Evolutionary conservation across 2,329 filamentous ascomycete genomes (phyloP), one percentile per base, ranked within the genome.

Genomic region (Trichoderma endophyticum): DNA sequence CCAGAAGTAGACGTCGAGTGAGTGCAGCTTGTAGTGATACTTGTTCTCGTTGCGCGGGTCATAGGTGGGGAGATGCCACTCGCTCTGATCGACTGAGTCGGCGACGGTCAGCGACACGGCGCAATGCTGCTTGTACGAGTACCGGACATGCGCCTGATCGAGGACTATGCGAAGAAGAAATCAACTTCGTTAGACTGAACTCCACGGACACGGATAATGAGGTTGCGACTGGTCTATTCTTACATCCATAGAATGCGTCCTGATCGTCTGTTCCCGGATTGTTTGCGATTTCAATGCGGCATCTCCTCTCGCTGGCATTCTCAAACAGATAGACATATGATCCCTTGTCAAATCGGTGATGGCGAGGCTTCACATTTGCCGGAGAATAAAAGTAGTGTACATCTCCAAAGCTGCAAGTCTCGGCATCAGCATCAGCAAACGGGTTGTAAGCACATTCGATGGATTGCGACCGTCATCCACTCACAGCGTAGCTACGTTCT

Each of bases 241-340:
- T 83, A 93, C 91, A 89, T 78, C 93, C 93, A 75, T 90, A 88
- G 78, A 95, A 93, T 12, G 92, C 92, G 83, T 95, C 92, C 78
- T 95, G 92, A n/a, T 92, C 87, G 1, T 92, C 88, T 3, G 89
- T 91, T 68, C 92, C 92, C 9, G 91, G 88, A 76, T 91, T 85
- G 77, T 95, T 95, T 57, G 92, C 92, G 73, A 95, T 84, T 81
- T 95, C 93, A 74, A 95, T 83, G 75, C 92, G 90, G 74, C 91
- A 91, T 73, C 89, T 86, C 73, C 89, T 86, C 75, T 91, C 88
- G 73, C 84, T 84, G 14, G 91, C 87, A 78, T 93, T 92, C 80
- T 94, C 91, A 79, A 93, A 94, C 6, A 95, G 84, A 78, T 95
- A 95, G 71, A 95, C 87, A 79, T 95, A 95, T 8, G 92, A 94